Evolutionary conservation across 2,329 filamentous ascomycete genomes (phyloP).

Genomic region (Rutstroemia sydowiana): DNA sequence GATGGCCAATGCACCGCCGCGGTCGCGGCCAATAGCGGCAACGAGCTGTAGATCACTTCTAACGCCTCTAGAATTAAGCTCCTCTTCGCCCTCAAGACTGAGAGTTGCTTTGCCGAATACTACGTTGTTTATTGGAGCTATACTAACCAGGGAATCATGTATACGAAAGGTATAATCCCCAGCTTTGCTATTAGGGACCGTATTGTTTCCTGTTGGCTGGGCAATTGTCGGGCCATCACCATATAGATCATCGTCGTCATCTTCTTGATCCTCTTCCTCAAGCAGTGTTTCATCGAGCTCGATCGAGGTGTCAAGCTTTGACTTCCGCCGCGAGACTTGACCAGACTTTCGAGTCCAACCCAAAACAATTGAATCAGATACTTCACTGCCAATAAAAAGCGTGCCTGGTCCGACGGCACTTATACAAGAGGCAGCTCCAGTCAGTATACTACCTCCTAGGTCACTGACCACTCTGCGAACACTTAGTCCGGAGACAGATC

Average conservation of each 20-base stretch:
- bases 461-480: slow-evolving; percentile 58
- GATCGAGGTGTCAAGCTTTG: slow-evolving; percentile 43
- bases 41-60: slow-evolving; percentile 52
- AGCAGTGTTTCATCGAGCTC: slow-evolving; percentile 50
- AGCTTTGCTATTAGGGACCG: slow-evolving; percentile 37
- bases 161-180: slow-evolving; percentile 67
- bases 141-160: slow-evolving; percentile 68
- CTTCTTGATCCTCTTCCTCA: slow-evolving; percentile 42
- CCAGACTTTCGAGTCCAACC: slow-evolving; percentile 66
- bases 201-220: slow-evolving; percentile 31
- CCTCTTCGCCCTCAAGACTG: slow-evolving; percentile 39
- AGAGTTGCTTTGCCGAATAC: slow-evolving; percentile 55
- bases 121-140: slow-evolving; percentile 73
- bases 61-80: slow-evolving; percentile 39
- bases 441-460: slow-evolving; percentile 55
- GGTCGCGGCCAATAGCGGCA: slow-evolving; percentile 55
- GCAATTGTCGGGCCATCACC: slow-evolving; percentile 44
- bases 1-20: slow-evolving; percentile 62
- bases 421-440: slow-evolving; percentile 59
- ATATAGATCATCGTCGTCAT: slow-evolving; percentile 55
- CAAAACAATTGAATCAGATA: slow-evolving; percentile 71
- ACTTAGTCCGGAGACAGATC: slow-evolving; percentile 82
- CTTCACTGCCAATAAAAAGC: slow-evolving; percentile 81
- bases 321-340: slow-evolving; percentile 55
- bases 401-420: slow-evolving; percentile 59